Conservation (phyloP, 1,284 basidiomycete genomes). For the Trametes hirsuta region DNA sequence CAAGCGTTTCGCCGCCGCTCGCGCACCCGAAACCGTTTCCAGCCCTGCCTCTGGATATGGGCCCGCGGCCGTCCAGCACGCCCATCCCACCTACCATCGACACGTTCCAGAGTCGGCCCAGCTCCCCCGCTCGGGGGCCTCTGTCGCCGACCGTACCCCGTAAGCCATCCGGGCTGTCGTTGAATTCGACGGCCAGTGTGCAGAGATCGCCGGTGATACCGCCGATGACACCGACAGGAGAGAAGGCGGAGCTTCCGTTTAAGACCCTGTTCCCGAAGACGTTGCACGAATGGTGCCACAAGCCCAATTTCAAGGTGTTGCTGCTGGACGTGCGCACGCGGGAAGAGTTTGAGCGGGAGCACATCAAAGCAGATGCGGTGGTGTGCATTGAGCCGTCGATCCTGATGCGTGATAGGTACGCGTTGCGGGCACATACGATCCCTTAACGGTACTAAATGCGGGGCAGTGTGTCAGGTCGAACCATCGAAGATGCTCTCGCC, state of each 20-base stretch:
- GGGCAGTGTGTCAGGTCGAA: constrained; percentile 63
- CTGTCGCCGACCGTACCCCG: constrained; percentile 42
- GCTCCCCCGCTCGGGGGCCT: constrained; percentile 47
- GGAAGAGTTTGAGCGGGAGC: constrained; percentile 75
- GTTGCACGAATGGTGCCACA: constrained; percentile 61
- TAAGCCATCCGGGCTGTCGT: constrained; percentile 51
- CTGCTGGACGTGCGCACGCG: constrained; percentile 84
- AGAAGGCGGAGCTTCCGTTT: constrained; percentile 50
- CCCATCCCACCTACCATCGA: constrained; percentile 64
- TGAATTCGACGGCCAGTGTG: constrained; percentile 25
- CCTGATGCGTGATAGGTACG: constrained; percentile 70
- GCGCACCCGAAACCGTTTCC: constrained; percentile 45
- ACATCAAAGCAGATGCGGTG: constrained; percentile 70
- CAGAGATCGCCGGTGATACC: constrained; percentile 33
- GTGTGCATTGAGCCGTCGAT: constrained; percentile 89
- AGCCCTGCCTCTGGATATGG: constrained; percentile 55
- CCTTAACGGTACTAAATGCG: neutral
- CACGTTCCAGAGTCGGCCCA: constrained; percentile 60
- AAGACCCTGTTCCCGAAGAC: constrained; percentile 64
- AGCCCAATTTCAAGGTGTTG: constrained; percentile 65
- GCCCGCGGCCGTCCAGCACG: constrained; percentile 70
- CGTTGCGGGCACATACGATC: constrained; percentile 12
- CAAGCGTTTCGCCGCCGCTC: constrained; percentile 19
- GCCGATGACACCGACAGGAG: constrained; percentile 35
- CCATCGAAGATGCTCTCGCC: constrained; percentile 79